Evolutionary conservation across 495 filamentous ascomycete species (phyloP).

Genomic region (Parathielavia appendiculata): DNA sequence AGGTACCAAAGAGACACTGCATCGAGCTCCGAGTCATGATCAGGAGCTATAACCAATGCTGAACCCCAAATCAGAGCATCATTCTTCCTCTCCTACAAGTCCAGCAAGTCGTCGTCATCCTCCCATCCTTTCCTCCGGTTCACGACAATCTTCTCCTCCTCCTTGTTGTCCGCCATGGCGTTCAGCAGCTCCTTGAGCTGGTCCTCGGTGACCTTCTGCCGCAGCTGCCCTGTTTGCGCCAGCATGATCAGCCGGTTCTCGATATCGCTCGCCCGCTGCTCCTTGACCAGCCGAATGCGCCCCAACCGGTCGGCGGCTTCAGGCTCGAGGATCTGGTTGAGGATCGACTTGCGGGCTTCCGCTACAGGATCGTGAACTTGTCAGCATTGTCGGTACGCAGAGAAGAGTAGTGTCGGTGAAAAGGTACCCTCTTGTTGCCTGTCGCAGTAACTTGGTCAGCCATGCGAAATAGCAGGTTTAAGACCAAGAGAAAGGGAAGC

Average conservation of each 20-base stretch:
- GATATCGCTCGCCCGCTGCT: slow-evolving; percentile 79
- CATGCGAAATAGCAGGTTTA: not conserved
- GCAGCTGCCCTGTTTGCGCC: slow-evolving; percentile 78
- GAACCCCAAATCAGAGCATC: not conserved
- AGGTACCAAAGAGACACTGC: too few species aligned
- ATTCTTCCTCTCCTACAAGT: slow-evolving; percentile 35
- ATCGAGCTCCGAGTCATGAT: too few species aligned
- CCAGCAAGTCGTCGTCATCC: slow-evolving; percentile 76
- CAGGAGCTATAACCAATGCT: not conserved
- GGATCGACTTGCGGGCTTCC: slow-evolving; percentile 68
- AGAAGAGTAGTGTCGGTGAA: not conserved
- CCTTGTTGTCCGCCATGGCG: slow-evolving; percentile 67
- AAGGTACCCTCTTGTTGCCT: slow-evolving; percentile 64
- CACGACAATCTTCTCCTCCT: slow-evolving; percentile 78
- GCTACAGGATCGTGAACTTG: slow-evolving; percentile 31
- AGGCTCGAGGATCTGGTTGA: slow-evolving; percentile 88
- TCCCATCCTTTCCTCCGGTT: slow-evolving; percentile 75
- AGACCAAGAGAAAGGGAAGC: slow-evolving; percentile 12
- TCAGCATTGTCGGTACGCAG: not conserved
- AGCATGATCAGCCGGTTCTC: slow-evolving; percentile 92
- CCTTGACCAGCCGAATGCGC: slow-evolving; percentile 93
- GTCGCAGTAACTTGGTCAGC: slow-evolving; percentile 6
- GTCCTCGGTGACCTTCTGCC: slow-evolving; percentile 81
- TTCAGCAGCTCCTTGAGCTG: slow-evolving; percentile 88
- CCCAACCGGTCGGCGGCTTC: slow-evolving; percentile 89